Evolutionary conservation across 164 flowering plant species (phyloP).

Genomic region (Chloranthus sessilifolius): DNA sequence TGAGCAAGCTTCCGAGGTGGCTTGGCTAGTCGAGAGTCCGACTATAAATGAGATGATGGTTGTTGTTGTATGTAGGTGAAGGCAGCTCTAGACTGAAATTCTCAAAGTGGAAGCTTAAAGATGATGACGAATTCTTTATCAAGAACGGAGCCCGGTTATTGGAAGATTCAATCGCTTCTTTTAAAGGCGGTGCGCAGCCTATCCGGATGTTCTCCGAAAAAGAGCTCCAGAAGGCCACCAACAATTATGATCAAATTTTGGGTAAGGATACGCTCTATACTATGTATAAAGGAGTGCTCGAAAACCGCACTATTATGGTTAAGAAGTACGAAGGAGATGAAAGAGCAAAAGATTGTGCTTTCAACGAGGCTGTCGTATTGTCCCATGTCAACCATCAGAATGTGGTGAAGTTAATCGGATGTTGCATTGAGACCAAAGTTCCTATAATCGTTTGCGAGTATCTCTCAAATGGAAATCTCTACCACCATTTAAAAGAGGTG

Average conservation of each 20-base stretch:
- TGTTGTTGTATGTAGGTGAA: no score
- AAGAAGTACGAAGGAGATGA: no score
- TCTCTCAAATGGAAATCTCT: background rate
- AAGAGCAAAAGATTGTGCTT: background rate
- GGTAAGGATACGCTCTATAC: background rate
- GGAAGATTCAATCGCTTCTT: constrained; percentile 7
- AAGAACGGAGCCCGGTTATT: constrained; percentile 6
- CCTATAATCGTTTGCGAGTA: background rate
- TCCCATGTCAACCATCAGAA: background rate
- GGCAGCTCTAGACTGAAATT: no score
- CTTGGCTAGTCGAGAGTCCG: no score
- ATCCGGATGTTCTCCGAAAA: constrained; percentile 8
- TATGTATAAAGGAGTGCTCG: background rate
- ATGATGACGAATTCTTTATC: constrained; percentile 1
- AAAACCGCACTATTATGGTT: background rate
- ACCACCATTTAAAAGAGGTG: background rate
- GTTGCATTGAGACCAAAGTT: background rate
- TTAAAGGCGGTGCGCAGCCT: constrained; percentile 1
- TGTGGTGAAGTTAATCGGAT: constrained; percentile 4
- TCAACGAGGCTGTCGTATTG: background rate
- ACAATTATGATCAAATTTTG: constrained; percentile 3
- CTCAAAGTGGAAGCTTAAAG: no score
- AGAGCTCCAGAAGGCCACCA: constrained; percentile 12
- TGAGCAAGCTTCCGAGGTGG: no score
- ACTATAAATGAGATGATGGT: no score